Evolutionary conservation across 1,284 basidiomycete species (phyloP), one percentile per base, ranked within the genome.

Genomic region (Coniferiporia sulphurascens): DNA sequence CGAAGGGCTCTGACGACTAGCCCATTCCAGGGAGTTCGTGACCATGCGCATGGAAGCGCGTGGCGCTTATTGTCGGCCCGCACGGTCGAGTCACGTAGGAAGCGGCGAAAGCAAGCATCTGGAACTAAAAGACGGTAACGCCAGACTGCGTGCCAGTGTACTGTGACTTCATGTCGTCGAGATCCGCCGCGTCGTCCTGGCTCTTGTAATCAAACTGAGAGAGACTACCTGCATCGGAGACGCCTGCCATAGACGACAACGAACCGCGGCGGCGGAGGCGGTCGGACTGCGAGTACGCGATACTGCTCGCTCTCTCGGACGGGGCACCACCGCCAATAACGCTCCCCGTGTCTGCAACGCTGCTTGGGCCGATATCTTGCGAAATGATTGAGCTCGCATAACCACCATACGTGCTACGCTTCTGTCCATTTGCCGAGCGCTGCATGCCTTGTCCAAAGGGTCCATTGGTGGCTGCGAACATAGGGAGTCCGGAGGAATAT

Each of bases 381-480:
- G 93, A 95, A 63, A 94, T 87, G 70, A 95, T 91, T 13, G 91
- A 95, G 44, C 87, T 90, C 1, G 93, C 93, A 70, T 97, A 96
- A 65, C 89, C 89, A 61, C 85, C 84, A 66, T 93, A 93, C 2
- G 79, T 80, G 68, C 85, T 86, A 55, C 90, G 86, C 69, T 91
- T 91, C 17, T 78, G 80, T 45, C 81, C 82, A 61, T 81, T 80
- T 35, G 77, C 71, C 17, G 80, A 80, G 36, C 87, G 81, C 63
- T 81, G 80, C 56, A 83, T 76, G 19, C 81, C 80, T 62, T 83
- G 78, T 43, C 86, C 81, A 71, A 90, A 89, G 4, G 88, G 83
- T 46, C 86, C 84, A 58, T 60, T 57, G 62, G 80, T 77, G 32
- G 85, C 80, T 41, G 84, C 78, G 69, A 94, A 95, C 75, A 92